A percentile compares a stretch with the other conserved stretches of the same genome.
These are phyloP conservation scores for Penicillium sp. DNA, from an alignment of 2,329 filamentous ascomycete genomes.

Conservation along the genomic window DNA sequence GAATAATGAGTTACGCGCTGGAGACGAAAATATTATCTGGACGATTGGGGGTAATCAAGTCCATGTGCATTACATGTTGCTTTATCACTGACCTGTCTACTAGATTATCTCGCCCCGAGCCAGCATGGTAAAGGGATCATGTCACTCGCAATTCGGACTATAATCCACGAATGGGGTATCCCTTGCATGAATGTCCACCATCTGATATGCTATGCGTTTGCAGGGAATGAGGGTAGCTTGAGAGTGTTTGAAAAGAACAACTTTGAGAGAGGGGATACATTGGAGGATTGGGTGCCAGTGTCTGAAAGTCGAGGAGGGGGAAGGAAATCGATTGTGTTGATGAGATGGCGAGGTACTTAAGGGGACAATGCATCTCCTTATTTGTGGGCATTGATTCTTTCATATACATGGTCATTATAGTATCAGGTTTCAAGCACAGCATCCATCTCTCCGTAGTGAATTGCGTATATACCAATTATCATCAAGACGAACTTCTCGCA, in stretches of 20 bases:
- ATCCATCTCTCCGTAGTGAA: background rate
- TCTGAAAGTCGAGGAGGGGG: constrained; percentile 16
- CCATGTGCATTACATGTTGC: background rate
- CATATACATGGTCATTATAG: background rate
- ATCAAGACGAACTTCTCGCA: constrained; percentile 10
- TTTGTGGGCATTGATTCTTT: background rate
- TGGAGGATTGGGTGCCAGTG: constrained; percentile 18
- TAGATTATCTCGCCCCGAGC: constrained; percentile 23
- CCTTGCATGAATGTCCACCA: constrained; percentile 27
- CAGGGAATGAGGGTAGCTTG: constrained; percentile 25
- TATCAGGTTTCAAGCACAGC: background rate
- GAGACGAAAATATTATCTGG: constrained; percentile 26
- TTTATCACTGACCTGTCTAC: background rate
- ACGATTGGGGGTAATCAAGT: constrained; percentile 19
- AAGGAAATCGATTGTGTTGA: constrained; percentile 17
- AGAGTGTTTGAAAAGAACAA: constrained; percentile 29
- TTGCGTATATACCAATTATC: background rate
- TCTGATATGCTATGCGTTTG: constrained; percentile 20
- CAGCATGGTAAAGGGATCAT: constrained; percentile 31
- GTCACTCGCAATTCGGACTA: constrained; percentile 18
- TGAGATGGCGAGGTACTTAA: constrained; percentile 7
- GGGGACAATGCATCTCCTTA: background rate
- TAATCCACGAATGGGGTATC: constrained; percentile 26
- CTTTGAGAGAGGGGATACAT: constrained; percentile 17
- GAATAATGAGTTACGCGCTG: constrained; percentile 20